These are phyloP conservation scores for Pseudoneurospora amorphoporcata DNA, from an alignment of 495 filamentous ascomycete genomes.

Conservation along the genomic window DNA sequence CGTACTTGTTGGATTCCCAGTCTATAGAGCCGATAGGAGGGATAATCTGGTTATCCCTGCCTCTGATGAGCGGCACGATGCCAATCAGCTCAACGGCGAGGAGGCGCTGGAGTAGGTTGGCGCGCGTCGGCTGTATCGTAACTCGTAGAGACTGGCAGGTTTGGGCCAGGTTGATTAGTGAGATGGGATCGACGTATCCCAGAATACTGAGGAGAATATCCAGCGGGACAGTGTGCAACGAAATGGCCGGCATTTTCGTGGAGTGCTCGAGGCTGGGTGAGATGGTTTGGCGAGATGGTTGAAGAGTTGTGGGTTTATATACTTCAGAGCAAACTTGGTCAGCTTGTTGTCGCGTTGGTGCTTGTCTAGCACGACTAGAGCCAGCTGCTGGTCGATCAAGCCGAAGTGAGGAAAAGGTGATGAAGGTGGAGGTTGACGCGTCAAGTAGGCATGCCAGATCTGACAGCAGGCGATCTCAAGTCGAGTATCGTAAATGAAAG, in stretches of 20 bases:
- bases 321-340: not conserved
- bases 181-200: constrained; percentile 6
- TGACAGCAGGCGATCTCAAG: too few relatives aligned
- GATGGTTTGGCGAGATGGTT: too few relatives aligned
- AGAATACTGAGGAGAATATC: constrained; percentile 4
- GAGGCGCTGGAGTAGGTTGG: constrained; percentile 11
- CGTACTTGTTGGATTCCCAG: constrained; percentile 15
- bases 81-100: constrained; percentile 18
- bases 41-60: not conserved
- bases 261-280: too few relatives aligned
- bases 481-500: not conserved
- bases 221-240: not conserved
- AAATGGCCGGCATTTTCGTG: not conserved
- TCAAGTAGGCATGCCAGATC: too few relatives aligned
- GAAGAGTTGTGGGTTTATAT: too few relatives aligned
- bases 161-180: constrained; percentile 9
- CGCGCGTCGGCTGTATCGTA: constrained; percentile 5
- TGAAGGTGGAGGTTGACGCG: too few relatives aligned
- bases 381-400: not conserved
- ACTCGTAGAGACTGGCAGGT: constrained; percentile 1
- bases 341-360: not conserved
- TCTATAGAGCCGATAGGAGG: constrained; percentile 1
- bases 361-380: too few relatives aligned
- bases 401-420: too few relatives aligned
- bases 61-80: constrained; percentile 11